phyloP scores from a whole-genome alignment of 73 alveolate genomes.

The Paramecium tetraurelia region DNA sequence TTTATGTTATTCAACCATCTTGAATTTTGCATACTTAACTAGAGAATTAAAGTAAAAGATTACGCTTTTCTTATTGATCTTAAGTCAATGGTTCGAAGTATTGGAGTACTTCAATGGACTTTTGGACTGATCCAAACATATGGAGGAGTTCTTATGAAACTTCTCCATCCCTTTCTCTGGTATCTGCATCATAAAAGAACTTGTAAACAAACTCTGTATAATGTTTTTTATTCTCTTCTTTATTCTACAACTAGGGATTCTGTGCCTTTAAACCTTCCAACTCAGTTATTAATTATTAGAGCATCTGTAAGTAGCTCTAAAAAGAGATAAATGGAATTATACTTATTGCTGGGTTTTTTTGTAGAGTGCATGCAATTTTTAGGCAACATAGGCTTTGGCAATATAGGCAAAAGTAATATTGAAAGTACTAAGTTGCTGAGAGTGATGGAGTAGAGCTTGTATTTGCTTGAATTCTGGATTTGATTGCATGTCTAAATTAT shows the following conservation, averaged over 20 bases:
- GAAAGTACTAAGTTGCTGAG: background rate
- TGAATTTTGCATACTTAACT: background rate
- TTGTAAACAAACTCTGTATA: slow-evolving; percentile 2
- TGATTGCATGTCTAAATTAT: background rate
- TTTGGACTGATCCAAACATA: background rate
- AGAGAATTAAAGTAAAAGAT: background rate
- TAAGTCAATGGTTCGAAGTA: background rate
- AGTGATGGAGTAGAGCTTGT: background rate
- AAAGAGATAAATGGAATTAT: background rate
- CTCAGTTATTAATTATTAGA: background rate
- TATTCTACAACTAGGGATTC: background rate
- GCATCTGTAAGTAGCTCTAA: background rate
- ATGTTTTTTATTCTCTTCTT: slow-evolving; percentile 2
- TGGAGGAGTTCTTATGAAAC: background rate
- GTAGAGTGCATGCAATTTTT: background rate
- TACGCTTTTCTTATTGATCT: slow-evolving; percentile 20
- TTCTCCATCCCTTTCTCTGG: slow-evolving; percentile 40
- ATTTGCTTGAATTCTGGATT: background rate
- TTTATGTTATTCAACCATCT: slow-evolving; percentile 6
- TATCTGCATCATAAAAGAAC: slow-evolving; percentile 22
- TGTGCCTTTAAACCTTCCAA: background rate
- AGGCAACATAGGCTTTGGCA: background rate
- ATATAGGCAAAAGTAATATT: background rate
- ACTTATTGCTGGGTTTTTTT: background rate
- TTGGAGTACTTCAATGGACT: background rate